phyloP scores from a whole-genome alignment of 2,329 filamentous ascomycete species.

The Stagonosporopsis vannaccii region DNA sequence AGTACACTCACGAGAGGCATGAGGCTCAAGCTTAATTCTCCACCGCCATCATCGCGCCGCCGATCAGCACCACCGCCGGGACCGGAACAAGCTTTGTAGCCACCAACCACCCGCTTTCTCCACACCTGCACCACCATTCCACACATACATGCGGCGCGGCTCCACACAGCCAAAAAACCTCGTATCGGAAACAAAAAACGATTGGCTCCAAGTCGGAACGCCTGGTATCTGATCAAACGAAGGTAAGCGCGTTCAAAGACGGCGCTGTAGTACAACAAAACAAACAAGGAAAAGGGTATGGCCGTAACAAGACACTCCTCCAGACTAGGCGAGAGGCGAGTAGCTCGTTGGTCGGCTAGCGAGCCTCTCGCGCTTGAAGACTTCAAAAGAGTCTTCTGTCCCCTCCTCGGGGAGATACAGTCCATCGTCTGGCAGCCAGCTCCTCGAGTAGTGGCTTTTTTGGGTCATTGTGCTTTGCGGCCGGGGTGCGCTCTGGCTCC shows the following conservation, averaged over 20 bases:
- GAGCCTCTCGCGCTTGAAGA: conserved; percentile 22
- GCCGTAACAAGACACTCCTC: background rate
- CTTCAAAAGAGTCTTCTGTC: conserved; percentile 25
- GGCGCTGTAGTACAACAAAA: conserved; percentile 3
- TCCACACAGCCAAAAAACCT: background rate
- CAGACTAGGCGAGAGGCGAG: conserved; percentile 27
- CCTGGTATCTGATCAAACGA: conserved; percentile 10
- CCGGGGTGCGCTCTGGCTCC: conserved; percentile 6
- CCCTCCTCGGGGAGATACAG: conserved; percentile 34
- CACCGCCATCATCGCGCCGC: conserved; percentile 1
- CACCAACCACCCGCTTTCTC: conserved; percentile 3
- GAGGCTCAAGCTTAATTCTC: conserved; percentile 1
- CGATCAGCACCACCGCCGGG: conserved; percentile 1
- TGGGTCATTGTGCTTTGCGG: conserved; percentile 25
- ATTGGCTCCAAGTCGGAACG: conserved; percentile 29
- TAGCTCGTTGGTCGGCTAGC: conserved; percentile 31
- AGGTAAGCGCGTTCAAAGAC: conserved; percentile 16
- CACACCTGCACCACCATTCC: conserved; percentile 3
- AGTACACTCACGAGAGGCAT: conserved; percentile 9
- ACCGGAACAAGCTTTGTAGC: conserved; percentile 7
- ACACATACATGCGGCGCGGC: background rate
- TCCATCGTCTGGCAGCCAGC: conserved; percentile 36
- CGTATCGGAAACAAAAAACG: conserved; percentile 3
- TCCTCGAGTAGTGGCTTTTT: conserved; percentile 26
- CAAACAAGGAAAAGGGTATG: background rate